Conservation (phyloP, 2,329 filamentous ascomycete genomes). For the Aquanectria penicillioides region DNA sequence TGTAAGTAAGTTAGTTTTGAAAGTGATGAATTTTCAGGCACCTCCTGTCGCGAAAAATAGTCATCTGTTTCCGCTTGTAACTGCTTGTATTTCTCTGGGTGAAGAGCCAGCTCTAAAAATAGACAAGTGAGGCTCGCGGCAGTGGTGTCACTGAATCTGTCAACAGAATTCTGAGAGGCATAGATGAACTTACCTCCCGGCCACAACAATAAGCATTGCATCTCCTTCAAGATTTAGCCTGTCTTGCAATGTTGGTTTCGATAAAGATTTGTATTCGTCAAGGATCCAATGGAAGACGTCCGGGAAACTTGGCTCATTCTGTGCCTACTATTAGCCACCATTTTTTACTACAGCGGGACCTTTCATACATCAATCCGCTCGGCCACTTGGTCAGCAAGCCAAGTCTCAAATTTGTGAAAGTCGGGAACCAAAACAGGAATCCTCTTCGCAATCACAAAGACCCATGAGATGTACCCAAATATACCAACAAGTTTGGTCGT, state of each 20-base stretch:
- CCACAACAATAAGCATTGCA: constrained; percentile 9
- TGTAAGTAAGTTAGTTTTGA: constrained; percentile 37
- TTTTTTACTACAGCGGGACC: background rate
- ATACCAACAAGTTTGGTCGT: background rate
- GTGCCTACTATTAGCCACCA: background rate
- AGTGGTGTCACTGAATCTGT: constrained; percentile 45
- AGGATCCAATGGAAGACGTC: constrained; percentile 17
- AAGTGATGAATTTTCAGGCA: background rate
- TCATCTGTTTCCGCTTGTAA: constrained; percentile 10
- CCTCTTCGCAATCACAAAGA: too few species aligned
- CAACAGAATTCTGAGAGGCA: background rate
- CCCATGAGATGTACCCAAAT: too few species aligned
- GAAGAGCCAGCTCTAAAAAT: constrained; percentile 45
- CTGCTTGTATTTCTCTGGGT: constrained; percentile 26
- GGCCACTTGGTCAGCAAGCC: too few species aligned
- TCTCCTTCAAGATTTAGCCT: constrained; percentile 10
- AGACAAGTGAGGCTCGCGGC: constrained; percentile 45
- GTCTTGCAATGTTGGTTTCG: constrained; percentile 6
- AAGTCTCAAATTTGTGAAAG: too few species aligned
- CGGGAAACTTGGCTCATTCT: constrained; percentile 13
- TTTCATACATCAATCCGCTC: background rate
- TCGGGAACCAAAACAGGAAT: too few species aligned
- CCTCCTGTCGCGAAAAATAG: constrained; percentile 2
- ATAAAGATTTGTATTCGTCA: constrained; percentile 4
- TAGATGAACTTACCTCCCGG: constrained; percentile 3